phyloP scores from a whole-genome alignment of 2,329 filamentous ascomycete species.

The Chlorencoelia australis region DNA sequence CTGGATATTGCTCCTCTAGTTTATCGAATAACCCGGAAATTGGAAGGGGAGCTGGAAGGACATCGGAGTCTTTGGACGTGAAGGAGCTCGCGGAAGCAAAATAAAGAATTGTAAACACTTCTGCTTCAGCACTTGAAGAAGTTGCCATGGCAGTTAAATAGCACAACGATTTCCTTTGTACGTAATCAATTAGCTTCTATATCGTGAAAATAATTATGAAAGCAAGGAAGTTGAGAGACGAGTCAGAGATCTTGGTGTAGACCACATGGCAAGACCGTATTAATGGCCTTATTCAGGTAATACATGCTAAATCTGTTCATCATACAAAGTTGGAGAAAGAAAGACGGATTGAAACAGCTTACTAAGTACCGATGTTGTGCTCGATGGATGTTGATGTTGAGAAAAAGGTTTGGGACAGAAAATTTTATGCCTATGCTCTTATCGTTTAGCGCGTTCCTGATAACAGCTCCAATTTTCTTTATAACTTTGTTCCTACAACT shows the following conservation, averaged over 20 bases:
- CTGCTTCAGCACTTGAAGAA: constrained; percentile 25
- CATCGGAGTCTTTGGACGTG: constrained; percentile 58
- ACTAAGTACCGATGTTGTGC: constrained; percentile 5
- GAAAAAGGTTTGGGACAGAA: neutral
- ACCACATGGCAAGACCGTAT: constrained; percentile 42
- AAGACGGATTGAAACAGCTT: constrained; percentile 7
- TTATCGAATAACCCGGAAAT: constrained; percentile 52
- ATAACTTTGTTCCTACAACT: neutral
- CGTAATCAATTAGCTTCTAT: neutral
- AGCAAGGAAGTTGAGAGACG: constrained; percentile 15
- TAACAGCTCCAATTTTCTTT: no score
- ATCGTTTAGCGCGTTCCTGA: no score
- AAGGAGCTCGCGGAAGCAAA: constrained; percentile 67
- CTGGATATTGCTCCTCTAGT: constrained; percentile 60
- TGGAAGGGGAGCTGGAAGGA: constrained; percentile 54
- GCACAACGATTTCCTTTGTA: neutral
- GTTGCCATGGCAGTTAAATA: constrained; percentile 8
- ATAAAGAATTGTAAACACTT: constrained; percentile 72
- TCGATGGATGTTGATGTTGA: neutral
- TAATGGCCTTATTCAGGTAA: constrained; percentile 30
- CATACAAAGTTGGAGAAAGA: constrained; percentile 13
- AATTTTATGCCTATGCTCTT: no score
- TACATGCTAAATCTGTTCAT: constrained; percentile 34
- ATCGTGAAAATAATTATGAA: neutral
- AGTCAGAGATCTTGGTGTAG: constrained; percentile 67